Percentiles rank a stretch among this genome's conserved stretches.
phyloP scores from a whole-genome alignment of 148 eudicot genomes.

The Arbutus unedo region DNA sequence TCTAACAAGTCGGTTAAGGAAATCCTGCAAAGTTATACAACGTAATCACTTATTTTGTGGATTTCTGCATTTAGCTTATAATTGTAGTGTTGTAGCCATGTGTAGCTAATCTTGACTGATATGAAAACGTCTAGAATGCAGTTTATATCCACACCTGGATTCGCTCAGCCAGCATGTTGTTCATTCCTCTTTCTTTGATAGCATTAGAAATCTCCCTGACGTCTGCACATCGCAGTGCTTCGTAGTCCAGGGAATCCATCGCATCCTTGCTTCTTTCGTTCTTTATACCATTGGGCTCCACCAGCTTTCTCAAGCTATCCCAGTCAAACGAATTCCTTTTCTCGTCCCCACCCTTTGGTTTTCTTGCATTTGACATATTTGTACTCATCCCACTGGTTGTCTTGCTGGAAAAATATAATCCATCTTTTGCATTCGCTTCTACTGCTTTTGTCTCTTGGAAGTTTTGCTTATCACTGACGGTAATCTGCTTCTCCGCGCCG shows the following conservation, averaged over 20 bases:
- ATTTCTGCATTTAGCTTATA: background rate
- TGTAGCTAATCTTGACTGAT: background rate
- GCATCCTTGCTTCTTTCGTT: conserved; percentile 36
- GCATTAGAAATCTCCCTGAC: conserved; percentile 45
- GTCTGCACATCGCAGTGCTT: conserved; percentile 43
- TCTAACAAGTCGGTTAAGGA: conserved; percentile 44
- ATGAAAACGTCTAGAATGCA: background rate
- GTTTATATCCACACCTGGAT: conserved; percentile 37
- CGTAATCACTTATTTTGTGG: conserved; percentile 1
- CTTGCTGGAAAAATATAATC: conserved; percentile 17
- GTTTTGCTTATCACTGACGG: conserved; percentile 14
- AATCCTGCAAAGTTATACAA: conserved; percentile 33
- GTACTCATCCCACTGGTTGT: conserved; percentile 21
- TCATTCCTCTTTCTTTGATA: conserved; percentile 58
- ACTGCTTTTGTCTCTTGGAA: conserved; percentile 6
- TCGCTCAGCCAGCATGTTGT: conserved; percentile 56
- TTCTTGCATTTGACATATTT: conserved; percentile 29
- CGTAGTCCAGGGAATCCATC: conserved; percentile 52
- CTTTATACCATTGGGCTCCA: conserved; percentile 22
- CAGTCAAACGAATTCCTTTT: conserved; percentile 42
- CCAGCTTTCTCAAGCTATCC: conserved; percentile 63
- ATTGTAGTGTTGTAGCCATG: background rate
- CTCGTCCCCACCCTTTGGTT: conserved; percentile 34
- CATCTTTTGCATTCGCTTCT: conserved; percentile 27
- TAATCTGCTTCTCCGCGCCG: conserved; percentile 13